Percentiles rank a stretch among this genome's conserved stretches.
Conservation (phyloP, 805 yeast species). For the Sporopachydermia quercuum region DNA sequence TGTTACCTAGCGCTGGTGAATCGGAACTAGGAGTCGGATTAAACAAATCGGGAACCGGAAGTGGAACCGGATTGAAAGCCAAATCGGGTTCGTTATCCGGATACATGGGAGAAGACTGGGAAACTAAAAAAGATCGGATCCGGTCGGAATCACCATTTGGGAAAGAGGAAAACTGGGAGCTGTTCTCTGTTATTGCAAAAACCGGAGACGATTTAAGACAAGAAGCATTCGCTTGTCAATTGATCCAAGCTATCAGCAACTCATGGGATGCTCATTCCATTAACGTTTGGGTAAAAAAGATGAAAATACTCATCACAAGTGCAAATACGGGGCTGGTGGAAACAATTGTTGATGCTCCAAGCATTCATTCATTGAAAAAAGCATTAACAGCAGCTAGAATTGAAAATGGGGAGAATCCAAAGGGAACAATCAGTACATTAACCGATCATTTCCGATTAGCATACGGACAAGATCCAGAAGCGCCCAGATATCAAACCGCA, state of each 20-base stretch:
- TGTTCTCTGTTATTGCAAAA: slow-evolving; percentile 89
- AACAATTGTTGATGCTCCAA: slow-evolving; percentile 87
- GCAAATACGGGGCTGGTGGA: slow-evolving; percentile 87
- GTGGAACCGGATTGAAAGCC: background rate
- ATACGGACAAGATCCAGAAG: slow-evolving; percentile 46
- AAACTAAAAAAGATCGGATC: slow-evolving; percentile 63
- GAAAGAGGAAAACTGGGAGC: slow-evolving; percentile 82
- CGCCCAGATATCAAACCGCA: slow-evolving; percentile 49
- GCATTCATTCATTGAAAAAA: slow-evolving; percentile 88
- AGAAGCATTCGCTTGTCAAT: slow-evolving; percentile 94
- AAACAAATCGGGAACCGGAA: slow-evolving; percentile 17
- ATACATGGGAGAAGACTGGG: slow-evolving; percentile 89
- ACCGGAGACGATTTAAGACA: slow-evolving; percentile 94
- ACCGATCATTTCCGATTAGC: slow-evolving; percentile 65
- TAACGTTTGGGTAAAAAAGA: slow-evolving; percentile 80
- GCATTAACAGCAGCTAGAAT: slow-evolving; percentile 68
- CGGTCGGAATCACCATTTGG: slow-evolving; percentile 70
- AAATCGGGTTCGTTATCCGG: slow-evolving; percentile 21
- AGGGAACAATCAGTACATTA: slow-evolving; percentile 55
- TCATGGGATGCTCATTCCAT: slow-evolving; percentile 64
- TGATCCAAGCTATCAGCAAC: slow-evolving; percentile 73
- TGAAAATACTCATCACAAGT: slow-evolving; percentile 86
- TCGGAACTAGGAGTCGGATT: too few relatives aligned
- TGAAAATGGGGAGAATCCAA: slow-evolving; percentile 50
- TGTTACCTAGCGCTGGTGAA: slow-evolving; percentile 17